A percentile compares a stretch with the other conserved stretches of the same genome.
Evolutionary conservation across 1,284 basidiomycete species (phyloP).

Genomic region (Cryptococcus sp.): DNA sequence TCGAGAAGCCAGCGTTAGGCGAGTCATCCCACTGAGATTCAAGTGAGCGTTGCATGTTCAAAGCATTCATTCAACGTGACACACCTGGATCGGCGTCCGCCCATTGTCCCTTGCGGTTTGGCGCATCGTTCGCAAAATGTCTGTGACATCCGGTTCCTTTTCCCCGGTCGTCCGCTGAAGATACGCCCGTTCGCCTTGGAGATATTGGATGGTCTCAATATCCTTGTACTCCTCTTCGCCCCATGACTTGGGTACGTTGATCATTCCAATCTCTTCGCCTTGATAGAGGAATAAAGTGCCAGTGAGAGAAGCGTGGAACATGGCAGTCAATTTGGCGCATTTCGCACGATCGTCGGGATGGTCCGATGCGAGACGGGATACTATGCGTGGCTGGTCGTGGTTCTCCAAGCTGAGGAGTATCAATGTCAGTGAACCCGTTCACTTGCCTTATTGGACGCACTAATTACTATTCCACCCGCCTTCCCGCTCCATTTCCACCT

Average conservation of each 20-base stretch:
- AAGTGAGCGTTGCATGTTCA: neutral
- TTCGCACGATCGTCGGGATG: constrained; percentile 60
- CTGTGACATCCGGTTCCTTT: constrained; percentile 52
- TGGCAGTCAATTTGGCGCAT: constrained; percentile 67
- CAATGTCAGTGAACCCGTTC: too few species aligned
- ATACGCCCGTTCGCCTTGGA: constrained; percentile 46
- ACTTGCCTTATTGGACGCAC: constrained; percentile 14
- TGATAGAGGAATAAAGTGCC: constrained; percentile 75
- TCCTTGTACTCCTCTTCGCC: constrained; percentile 71
- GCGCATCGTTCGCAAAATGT: constrained; percentile 44
- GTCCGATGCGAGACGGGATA: constrained; percentile 70
- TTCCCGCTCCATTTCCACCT: constrained; percentile 59
- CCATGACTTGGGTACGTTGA: constrained; percentile 68
- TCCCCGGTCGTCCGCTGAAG: constrained; percentile 26
- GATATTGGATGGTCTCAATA: constrained; percentile 40
- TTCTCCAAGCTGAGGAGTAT: constrained; percentile 42
- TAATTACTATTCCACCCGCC: constrained; percentile 63
- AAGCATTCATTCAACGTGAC: constrained; percentile 4
- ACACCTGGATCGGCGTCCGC: constrained; percentile 36
- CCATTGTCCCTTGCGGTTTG: constrained; percentile 48
- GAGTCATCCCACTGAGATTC: constrained; percentile 62
- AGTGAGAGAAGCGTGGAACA: constrained; percentile 63
- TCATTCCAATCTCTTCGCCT: constrained; percentile 69
- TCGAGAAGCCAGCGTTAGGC: constrained; percentile 66
- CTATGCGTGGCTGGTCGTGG: constrained; percentile 58